These are phyloP conservation scores for Trichoderma pleuroti DNA, from an alignment of 2,329 filamentous ascomycete genomes.

Conservation along the genomic window DNA sequence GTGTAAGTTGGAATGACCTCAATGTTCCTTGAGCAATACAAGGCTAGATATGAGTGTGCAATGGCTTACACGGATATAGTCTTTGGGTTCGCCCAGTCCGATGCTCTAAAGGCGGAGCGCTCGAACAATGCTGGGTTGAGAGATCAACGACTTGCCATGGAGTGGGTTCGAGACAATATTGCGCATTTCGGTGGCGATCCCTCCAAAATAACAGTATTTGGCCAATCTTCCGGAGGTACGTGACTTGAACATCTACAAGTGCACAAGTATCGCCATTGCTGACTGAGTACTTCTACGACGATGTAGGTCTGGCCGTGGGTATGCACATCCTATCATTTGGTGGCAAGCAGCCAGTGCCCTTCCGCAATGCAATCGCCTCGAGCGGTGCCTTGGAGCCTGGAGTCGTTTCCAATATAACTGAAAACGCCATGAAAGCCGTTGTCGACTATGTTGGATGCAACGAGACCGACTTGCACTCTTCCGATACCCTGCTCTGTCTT, in stretches of 20 bases:
- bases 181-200: slow-evolving; percentile 49
- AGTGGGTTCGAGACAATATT: slow-evolving; percentile 45
- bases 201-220: slow-evolving; percentile 36
- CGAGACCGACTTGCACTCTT: slow-evolving; percentile 37
- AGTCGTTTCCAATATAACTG: slow-evolving; percentile 46
- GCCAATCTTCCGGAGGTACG: slow-evolving; percentile 32
- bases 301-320: slow-evolving; percentile 39
- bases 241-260: neutral
- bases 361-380: slow-evolving; percentile 46
- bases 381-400: slow-evolving; percentile 45
- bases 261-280: neutral
- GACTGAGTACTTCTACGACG: neutral
- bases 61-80: slow-evolving; percentile 18
- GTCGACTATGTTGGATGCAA: slow-evolving; percentile 44
- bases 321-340: slow-evolving; percentile 50
- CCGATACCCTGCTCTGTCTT: slow-evolving; percentile 45
- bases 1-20: slow-evolving; percentile 9
- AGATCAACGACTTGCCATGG: slow-evolving; percentile 48
- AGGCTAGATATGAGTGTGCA: neutral
- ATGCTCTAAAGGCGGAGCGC: slow-evolving; percentile 22
- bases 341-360: slow-evolving; percentile 40
- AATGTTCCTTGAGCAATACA: neutral
- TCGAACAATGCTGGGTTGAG: slow-evolving; percentile 47
- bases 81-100: slow-evolving; percentile 29
- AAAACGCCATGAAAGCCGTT: slow-evolving; percentile 43